A percentile compares a stretch with the other conserved stretches of the same genome.
phyloP scores from a whole-genome alignment of 257 asterid genomes.

The Salvia rosmarinus region DNA sequence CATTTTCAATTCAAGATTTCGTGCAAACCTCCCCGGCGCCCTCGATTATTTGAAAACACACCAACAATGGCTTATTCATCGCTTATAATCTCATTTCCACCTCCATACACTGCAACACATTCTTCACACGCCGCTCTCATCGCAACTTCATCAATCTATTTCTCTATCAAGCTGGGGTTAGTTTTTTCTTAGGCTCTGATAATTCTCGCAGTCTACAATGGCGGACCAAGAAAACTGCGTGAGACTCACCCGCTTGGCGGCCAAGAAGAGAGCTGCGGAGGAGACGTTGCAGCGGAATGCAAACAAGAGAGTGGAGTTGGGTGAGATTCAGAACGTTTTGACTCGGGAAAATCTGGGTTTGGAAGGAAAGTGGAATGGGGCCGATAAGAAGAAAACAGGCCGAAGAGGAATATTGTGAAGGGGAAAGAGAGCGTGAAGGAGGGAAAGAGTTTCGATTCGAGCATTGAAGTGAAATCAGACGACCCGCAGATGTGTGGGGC shows the following conservation, averaged over 20 bases:
- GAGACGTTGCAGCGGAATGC: constrained; percentile 43
- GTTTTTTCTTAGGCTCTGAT: constrained; percentile 4
- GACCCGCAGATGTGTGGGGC: constrained; percentile 75
- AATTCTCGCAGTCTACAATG: constrained; percentile 42
- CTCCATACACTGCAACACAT: constrained; percentile 18
- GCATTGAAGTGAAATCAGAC: constrained; percentile 39
- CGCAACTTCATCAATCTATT: neutral
- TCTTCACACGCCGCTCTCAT: neutral
- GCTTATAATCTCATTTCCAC: neutral
- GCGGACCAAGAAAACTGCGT: constrained; percentile 59
- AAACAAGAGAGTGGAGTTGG: constrained; percentile 74
- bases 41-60: constrained; percentile 25
- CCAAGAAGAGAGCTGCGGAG: constrained; percentile 71
- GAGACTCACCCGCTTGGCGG: constrained; percentile 73
- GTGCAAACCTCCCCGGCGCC: constrained; percentile 22
- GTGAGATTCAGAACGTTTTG: constrained; percentile 58
- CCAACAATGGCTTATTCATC: constrained; percentile 38
- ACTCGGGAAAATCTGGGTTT: constrained; percentile 1
- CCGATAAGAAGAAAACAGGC: constrained; percentile 30
- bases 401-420: constrained; percentile 33
- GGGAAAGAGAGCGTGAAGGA: constrained; percentile 32
- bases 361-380: neutral
- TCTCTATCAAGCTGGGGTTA: neutral
- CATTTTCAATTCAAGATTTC: constrained; percentile 24
- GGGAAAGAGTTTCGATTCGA: constrained; percentile 33